Evolutionary conservation across 2,329 filamentous ascomycete genomes (phyloP), one percentile per base, ranked within the genome.

Genomic region (Trichoderma hamatum): DNA sequence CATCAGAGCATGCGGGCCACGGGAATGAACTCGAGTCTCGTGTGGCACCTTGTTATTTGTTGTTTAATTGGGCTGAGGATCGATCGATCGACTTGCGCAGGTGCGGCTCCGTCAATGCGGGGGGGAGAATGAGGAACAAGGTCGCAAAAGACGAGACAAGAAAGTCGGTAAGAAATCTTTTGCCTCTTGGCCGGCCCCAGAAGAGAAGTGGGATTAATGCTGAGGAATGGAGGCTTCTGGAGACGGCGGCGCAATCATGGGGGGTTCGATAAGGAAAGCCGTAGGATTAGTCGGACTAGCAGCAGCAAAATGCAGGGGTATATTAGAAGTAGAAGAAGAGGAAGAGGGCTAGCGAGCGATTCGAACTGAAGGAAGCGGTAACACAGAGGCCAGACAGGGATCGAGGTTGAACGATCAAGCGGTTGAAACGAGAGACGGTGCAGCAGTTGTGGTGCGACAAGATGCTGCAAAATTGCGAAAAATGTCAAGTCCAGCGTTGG

Each of bases 381-480:
- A 32, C n/a, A 51, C 54, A 36, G 54, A 26, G 21, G 24, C 34
- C 16, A 36, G 24, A 32, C 10, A 49, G 28, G 54, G 52, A 24
- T 63, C 58, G 51, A 62, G 46, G 39, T 28, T 55, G 9, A 30
- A 32, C 65, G 43, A 49, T 49, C 28, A 55, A 64, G 67, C 49
- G 66, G 59, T 56, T 58, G 67, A 64, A 43, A 69, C 60, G 59
- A 69, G 43, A 69, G 67, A 62, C 52, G 51, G 32, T 30, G 39
- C 52, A 51, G 49, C 63, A 39, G 24, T 34, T 36, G 56, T 51
- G 66, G 56, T 68, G 59, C 56, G 66, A 62, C 24, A 24, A 52
- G 28, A 63, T n/a, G 13, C 30, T 39, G 56, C 24, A 49, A 36
- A 63, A 56, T 46, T 43, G 9, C 26, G 63, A 39, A 51, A 65